phyloP scores from a whole-genome alignment of 495 filamentous ascomycete species.

The Aspergillus diversus region DNA sequence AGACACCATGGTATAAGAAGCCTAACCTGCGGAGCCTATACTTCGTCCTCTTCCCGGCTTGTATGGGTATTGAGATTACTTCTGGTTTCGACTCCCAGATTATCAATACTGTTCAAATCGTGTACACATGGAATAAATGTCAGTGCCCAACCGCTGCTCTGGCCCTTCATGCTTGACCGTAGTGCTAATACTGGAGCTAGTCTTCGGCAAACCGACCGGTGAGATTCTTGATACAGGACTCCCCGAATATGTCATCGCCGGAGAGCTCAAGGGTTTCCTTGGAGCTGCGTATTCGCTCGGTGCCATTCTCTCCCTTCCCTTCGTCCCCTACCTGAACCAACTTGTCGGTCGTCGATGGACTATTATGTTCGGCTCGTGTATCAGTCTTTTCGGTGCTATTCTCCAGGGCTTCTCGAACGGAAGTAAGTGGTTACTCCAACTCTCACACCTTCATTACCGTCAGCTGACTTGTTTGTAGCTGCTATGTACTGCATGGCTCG shows the following conservation, averaged over 20 bases:
- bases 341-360: conserved; percentile 57
- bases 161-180: background rate
- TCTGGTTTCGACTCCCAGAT: conserved; percentile 74
- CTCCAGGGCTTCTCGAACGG: conserved; percentile 52
- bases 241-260: conserved; percentile 27
- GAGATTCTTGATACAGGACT: conserved; percentile 21
- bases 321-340: conserved; percentile 62
- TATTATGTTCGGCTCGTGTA: conserved; percentile 60
- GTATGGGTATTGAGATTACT: conserved; percentile 72
- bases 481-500: conserved; percentile 69
- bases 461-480: conserved; percentile 38
- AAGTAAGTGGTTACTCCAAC: conserved; percentile 16
- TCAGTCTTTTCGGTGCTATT: conserved; percentile 61
- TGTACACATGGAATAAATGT: conserved; percentile 61
- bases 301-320: conserved; percentile 60
- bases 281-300: conserved; percentile 37
- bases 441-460: background rate
- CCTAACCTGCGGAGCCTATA: conserved; percentile 63
- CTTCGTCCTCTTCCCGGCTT: conserved; percentile 64
- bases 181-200: conserved; percentile 20
- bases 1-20: conserved; percentile 62
- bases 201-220: conserved; percentile 40
- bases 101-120: conserved; percentile 70
- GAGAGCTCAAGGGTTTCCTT: conserved; percentile 33
- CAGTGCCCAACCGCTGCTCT: conserved; percentile 21